A percentile compares a stretch with the other conserved stretches of the same genome.
Evolutionary conservation across 495 filamentous ascomycete species (phyloP).

Genomic region (Daldinia bambusicola): DNA sequence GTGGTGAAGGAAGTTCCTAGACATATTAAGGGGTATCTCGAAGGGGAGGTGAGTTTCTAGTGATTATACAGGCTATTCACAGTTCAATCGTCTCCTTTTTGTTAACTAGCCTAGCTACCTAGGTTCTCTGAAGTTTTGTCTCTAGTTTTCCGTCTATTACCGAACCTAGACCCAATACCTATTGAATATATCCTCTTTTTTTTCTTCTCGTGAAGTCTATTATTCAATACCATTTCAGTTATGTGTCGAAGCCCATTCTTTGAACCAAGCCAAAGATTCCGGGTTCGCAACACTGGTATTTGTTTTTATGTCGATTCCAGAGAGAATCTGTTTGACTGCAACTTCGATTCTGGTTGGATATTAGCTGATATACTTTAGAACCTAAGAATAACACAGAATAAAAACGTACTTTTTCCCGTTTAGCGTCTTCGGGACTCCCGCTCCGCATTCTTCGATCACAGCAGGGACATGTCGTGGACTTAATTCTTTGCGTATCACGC

Average conservation of each 20-base stretch:
- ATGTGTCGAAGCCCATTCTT: slow-evolving; percentile 67
- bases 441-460: slow-evolving; percentile 76
- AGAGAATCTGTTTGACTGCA: slow-evolving; percentile 93
- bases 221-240: slow-evolving; percentile 20
- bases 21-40: not conserved
- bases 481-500: slow-evolving; percentile 73
- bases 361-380: slow-evolving; percentile 7
- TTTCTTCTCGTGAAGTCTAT: not conserved
- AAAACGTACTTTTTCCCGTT: slow-evolving; percentile 85
- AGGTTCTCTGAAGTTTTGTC: not conserved
- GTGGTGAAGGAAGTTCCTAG: slow-evolving; percentile 43
- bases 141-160: not conserved
- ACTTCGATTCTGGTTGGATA: slow-evolving; percentile 73
- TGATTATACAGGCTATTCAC: not conserved
- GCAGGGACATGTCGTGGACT: slow-evolving; percentile 88
- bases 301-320: slow-evolving; percentile 83
- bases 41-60: not conserved
- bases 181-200: not conserved
- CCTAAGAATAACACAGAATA: not conserved
- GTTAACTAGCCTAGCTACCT: not conserved
- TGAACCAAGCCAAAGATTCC: slow-evolving; percentile 85
- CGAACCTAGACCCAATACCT: not conserved
- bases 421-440: slow-evolving; percentile 84
- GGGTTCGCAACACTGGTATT: slow-evolving; percentile 88
- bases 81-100: not conserved